Percentiles rank a stretch among this genome's conserved stretches.
These are phyloP conservation scores for Suillus ampliporus DNA, from an alignment of 768 basidiomycete species.

Conservation along the genomic window DNA sequence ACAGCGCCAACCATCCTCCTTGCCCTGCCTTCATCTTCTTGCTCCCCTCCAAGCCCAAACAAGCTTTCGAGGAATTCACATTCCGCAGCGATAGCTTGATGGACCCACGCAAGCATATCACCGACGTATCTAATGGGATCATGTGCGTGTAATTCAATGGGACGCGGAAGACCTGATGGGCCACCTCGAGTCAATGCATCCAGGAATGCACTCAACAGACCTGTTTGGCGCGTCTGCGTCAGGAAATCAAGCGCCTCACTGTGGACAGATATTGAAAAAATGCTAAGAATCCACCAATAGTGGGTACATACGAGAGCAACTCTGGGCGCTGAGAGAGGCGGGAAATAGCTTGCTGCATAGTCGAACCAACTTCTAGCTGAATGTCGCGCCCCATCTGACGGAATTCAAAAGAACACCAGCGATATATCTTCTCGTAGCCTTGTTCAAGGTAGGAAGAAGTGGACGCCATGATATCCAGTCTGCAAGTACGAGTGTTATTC, in stretches of 20 bases:
- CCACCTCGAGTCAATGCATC: slow-evolving; percentile 89
- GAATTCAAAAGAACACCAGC: slow-evolving; percentile 88
- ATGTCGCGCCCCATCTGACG: slow-evolving; percentile 76
- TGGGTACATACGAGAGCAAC: slow-evolving; percentile 50
- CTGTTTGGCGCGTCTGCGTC: slow-evolving; percentile 80
- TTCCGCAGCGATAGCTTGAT: slow-evolving; percentile 94
- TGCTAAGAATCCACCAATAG: background rate
- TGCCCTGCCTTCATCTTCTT: background rate
- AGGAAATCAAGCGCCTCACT: slow-evolving; percentile 81
- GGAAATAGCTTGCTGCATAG: slow-evolving; percentile 73
- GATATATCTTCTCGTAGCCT: slow-evolving; percentile 87
- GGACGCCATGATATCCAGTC: slow-evolving; percentile 86
- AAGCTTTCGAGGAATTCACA: slow-evolving; percentile 91
- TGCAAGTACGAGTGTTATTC: slow-evolving; percentile 35
- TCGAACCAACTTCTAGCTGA: slow-evolving; percentile 68
- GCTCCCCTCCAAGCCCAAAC: slow-evolving; percentile 67
- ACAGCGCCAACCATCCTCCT: slow-evolving; percentile 78
- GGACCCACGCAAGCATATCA: slow-evolving; percentile 99
- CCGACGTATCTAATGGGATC: slow-evolving; percentile 96
- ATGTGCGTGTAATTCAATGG: slow-evolving; percentile 97
- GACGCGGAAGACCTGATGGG: slow-evolving; percentile 82
- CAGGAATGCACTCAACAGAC: slow-evolving; percentile 82
- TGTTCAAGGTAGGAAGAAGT: slow-evolving; percentile 86
- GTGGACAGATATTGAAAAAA: slow-evolving; percentile 9
- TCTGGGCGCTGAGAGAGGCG: slow-evolving; percentile 81